Evolutionary conservation across 331 rosid genomes (phyloP).

Genomic region (Malus hybrid): DNA sequence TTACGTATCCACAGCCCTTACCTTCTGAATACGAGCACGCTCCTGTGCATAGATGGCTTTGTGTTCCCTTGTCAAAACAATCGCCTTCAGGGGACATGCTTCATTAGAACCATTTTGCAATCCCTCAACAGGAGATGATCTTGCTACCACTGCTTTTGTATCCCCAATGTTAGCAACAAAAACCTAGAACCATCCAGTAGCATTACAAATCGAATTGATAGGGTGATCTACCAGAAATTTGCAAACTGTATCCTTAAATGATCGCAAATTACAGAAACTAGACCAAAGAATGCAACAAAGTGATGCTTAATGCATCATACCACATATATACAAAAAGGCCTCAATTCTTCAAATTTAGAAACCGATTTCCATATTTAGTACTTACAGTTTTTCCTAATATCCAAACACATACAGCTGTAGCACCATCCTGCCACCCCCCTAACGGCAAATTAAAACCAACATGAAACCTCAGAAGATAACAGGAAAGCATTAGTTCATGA

Average conservation of each 20-base stretch:
- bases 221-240: background rate
- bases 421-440: conserved; percentile 98
- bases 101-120: conserved; percentile 37
- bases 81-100: conserved; percentile 53
- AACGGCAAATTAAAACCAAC: conserved; percentile 11
- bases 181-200: conserved; percentile 41
- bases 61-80: conserved; percentile 87
- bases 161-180: conserved; percentile 83
- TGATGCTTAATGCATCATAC: background rate
- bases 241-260: background rate
- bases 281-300: background rate
- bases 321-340: background rate
- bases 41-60: conserved; percentile 85
- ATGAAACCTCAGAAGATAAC: conserved; percentile 12
- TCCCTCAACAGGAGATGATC: conserved; percentile 43
- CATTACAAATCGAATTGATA: background rate
- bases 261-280: background rate
- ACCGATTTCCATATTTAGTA: background rate
- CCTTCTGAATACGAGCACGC: conserved; percentile 89
- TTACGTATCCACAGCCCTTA: conserved; percentile 19
- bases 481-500: background rate
- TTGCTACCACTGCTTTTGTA: conserved; percentile 88
- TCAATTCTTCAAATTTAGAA: background rate
- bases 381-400: conserved; percentile 74
- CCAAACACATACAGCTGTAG: conserved; percentile 90